A percentile compares a stretch with the other conserved stretches of the same genome.
phyloP scores from a whole-genome alignment of 108 stramenopile species.

The Phaeodactylum tricornutum region DNA sequence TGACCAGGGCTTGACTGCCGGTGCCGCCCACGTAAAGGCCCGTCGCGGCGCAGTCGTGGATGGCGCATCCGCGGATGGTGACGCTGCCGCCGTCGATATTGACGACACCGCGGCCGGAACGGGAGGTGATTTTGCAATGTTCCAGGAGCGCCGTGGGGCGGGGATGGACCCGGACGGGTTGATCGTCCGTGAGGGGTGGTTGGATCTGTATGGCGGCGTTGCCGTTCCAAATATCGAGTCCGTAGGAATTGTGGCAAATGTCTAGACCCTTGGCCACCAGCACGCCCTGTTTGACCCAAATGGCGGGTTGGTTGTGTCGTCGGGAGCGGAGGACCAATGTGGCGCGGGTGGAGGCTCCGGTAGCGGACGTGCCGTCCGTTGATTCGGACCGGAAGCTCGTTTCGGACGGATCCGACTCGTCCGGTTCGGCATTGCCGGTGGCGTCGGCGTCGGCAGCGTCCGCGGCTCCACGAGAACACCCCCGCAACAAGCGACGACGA shows the following conservation, averaged over 20 bases:
- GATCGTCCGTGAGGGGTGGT: conserved; percentile 28
- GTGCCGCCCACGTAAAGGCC: conserved; percentile 69
- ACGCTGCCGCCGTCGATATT: conserved; percentile 62
- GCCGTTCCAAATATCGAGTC: conserved; percentile 77
- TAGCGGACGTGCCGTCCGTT: not conserved
- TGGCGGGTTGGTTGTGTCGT: conserved; percentile 44
- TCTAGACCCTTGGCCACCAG: conserved; percentile 32
- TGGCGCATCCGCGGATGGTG: conserved; percentile 29
- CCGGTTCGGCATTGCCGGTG: not conserved
- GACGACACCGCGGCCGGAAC: conserved; percentile 64
- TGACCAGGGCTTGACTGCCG: conserved; percentile 37
- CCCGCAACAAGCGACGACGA: not conserved
- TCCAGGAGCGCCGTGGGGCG: conserved; percentile 37
- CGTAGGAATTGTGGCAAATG: conserved; percentile 29
- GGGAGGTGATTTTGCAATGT: conserved; percentile 42
- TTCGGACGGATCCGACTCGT: not conserved
- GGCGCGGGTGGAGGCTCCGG: conserved; percentile 20
- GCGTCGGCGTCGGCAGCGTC: not conserved
- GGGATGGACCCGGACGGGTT: conserved; percentile 17
- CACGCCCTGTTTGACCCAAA: conserved; percentile 53
- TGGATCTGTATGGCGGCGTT: conserved; percentile 77
- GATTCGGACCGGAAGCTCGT: not conserved
- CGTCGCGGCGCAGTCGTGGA: conserved; percentile 78
- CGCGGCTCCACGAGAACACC: not conserved
- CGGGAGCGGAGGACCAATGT: conserved; percentile 38